Evolutionary conservation across 345 rosid species (phyloP).

Genomic region (Acer yangbiense): DNA sequence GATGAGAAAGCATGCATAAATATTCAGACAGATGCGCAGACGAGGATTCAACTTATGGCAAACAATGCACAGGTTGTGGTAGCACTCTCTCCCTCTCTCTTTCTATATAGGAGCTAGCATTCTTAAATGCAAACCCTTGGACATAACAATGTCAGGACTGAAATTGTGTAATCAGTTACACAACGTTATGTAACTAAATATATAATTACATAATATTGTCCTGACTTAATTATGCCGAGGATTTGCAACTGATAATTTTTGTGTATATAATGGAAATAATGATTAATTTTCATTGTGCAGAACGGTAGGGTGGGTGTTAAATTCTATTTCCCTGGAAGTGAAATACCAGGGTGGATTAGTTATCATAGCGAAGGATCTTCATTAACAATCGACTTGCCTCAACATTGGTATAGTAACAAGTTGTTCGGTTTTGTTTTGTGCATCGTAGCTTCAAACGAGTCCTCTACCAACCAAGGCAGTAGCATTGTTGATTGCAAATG

Average conservation of each 20-base stretch:
- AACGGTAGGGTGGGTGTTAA: background rate
- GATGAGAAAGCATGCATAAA: background rate
- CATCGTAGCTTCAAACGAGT: background rate
- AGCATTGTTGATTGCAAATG: background rate
- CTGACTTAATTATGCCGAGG: no score
- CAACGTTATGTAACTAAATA: no score
- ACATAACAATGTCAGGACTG: no score
- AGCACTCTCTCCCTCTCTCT: background rate
- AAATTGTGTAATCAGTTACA: no score
- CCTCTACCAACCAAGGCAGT: no score
- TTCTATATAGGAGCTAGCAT: background rate
- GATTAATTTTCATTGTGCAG: background rate
- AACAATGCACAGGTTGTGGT: background rate
- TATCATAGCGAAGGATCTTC: background rate
- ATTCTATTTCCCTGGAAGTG: background rate
- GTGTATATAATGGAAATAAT: no score
- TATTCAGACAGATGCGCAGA: background rate
- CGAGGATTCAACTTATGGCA: background rate
- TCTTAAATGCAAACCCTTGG: no score
- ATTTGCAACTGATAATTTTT: no score
- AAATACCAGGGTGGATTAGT: conserved; percentile 2
- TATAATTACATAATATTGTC: no score
- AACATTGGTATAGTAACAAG: no score
- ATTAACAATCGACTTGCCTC: no score
- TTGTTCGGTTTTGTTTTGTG: no score